Base-by-base conservation (phyloP, 1,284 basidiomycete species). In the Leccinum fuscescens region DNA sequence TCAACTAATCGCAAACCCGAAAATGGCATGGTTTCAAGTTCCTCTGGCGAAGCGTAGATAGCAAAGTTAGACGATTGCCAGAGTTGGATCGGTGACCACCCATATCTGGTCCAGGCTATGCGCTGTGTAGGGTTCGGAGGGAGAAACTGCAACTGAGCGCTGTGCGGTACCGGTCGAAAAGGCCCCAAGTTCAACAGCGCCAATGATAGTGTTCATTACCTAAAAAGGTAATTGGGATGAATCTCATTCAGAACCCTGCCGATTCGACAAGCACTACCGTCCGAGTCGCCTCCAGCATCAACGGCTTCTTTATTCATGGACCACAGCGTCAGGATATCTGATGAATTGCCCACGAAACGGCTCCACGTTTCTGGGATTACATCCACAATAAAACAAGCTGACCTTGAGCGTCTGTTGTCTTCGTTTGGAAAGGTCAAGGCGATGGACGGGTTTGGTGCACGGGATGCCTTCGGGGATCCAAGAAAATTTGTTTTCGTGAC, bases 341-440 rank as follows among this genome's bases (percentile, higher is more conserved):
- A 72, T 7, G 33, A 54, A 29, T 33, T 64, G 24, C 63, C 81
- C 62, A 83, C 82, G 1, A 89, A 87, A 75, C 78, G 88, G 27
- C 78, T 92, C 2, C 89, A 90, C 63, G 77, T 92, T 58, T 90
- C 89, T 35, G 90, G 90, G 3, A 77, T 92, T 5, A 90, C 88
- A 1, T 82, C 88, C 0, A 74, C 85, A 6, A 82, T 91, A 35
- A 80, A 84, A 0, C 69, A 76, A 3, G 72, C 77, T n/a, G 88
- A 90, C 68, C 76, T 92, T 7, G 77, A 78, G 7, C 72, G 78
- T 49, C 80, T 88, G 44, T 77, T 93, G 1, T 80, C 82, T 0
- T 76, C 81, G 1, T 93, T 92, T 68, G 90, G 88, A 15, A 83
- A 77, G 0, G 85, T 93, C 15, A 83, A 79, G 64, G 77, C 83